These are phyloP conservation scores for Quercus ilex DNA, from an alignment of 306 rosid species.

Conservation along the genomic window DNA sequence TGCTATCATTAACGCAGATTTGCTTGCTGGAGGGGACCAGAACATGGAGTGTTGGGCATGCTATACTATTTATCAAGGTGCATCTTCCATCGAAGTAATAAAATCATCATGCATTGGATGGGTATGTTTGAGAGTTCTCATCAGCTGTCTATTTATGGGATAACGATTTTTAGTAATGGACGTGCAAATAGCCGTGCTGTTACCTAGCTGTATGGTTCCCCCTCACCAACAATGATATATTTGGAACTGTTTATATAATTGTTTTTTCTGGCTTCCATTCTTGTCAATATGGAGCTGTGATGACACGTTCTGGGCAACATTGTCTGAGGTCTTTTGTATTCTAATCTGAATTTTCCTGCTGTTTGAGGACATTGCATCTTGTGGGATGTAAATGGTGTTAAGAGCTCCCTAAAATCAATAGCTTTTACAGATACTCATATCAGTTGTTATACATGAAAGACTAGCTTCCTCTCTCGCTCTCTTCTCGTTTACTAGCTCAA, in stretches of 20 bases:
- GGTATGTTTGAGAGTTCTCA: not conserved
- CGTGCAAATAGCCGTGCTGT: not conserved
- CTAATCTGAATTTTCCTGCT: not conserved
- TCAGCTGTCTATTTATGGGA: not conserved
- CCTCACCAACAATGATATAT: not conserved
- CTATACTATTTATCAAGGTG: constrained; percentile 28
- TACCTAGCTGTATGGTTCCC: not conserved
- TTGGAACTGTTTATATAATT: not conserved
- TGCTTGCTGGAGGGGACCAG: not conserved
- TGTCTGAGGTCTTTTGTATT: not conserved
- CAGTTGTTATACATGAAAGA: not conserved
- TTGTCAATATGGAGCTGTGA: not conserved
- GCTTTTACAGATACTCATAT: not conserved
- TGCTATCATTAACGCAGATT: not conserved
- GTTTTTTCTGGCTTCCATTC: not conserved
- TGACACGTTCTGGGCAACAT: not conserved
- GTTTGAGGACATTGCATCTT: not conserved
- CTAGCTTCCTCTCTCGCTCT: too few species aligned
- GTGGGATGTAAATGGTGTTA: not conserved
- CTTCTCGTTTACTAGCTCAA: too few species aligned
- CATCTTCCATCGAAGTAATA: constrained; percentile 16
- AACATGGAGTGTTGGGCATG: constrained; percentile 26
- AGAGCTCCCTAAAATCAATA: not conserved
- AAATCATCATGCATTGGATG: not conserved
- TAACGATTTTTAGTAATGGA: not conserved